A percentile compares a stretch with the other conserved stretches of the same genome.
phyloP scores from a whole-genome alignment of 1,284 basidiomycete species.

The Boletus sp. region DNA sequence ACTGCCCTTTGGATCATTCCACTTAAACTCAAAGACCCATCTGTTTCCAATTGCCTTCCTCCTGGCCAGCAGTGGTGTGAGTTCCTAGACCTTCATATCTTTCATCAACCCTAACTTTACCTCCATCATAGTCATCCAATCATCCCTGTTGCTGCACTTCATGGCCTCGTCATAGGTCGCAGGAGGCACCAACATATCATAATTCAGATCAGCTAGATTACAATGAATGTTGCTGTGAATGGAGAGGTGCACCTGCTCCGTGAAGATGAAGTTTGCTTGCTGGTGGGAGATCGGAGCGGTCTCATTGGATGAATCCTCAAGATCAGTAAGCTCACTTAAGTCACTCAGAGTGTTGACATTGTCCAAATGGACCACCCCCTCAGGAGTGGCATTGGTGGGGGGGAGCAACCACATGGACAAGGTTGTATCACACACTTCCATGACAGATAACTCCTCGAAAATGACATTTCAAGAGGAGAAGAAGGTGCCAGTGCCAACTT shows the following conservation, averaged over 20 bases:
- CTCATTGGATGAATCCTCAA: background rate
- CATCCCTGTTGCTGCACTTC: rapidly evolving
- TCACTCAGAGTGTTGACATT: background rate
- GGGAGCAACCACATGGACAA: background rate
- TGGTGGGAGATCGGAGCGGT: background rate
- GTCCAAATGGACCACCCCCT: background rate
- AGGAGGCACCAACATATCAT: conserved; percentile 7
- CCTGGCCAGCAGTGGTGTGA: background rate
- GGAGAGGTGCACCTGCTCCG: background rate
- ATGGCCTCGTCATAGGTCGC: conserved; percentile 8
- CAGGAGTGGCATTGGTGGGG: background rate
- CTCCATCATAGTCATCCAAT: background rate
- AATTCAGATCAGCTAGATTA: background rate
- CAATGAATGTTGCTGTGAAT: background rate
- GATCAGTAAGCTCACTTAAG: background rate
- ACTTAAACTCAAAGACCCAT: conserved; percentile 15
- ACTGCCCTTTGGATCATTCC: background rate
- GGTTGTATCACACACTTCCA: background rate
- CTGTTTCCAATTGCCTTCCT: background rate
- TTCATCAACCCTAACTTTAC: background rate
- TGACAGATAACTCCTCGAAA: conserved; percentile 6
- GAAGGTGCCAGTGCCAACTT: background rate
- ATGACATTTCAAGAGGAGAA: background rate
- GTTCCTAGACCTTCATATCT: conserved; percentile 15
- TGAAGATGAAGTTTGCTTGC: conserved; percentile 1